A percentile compares a stretch with the other conserved stretches of the same genome.
phyloP scores from a whole-genome alignment of 805 yeast species.

The Hanseniaspora valbyensis region DNA sequence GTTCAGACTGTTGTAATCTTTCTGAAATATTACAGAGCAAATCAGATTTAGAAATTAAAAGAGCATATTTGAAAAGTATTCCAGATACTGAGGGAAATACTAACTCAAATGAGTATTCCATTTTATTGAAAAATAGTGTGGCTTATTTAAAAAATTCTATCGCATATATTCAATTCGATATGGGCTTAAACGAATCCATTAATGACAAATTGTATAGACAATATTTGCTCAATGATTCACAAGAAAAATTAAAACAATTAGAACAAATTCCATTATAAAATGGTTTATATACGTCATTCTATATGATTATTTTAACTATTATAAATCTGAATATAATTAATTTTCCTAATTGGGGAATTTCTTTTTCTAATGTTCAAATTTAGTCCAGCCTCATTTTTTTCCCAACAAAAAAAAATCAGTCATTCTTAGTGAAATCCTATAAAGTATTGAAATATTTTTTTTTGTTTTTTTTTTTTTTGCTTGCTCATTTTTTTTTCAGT shows the following conservation, averaged over 20 bases:
- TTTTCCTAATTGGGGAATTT: no score
- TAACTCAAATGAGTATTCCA: background rate
- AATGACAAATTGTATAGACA: constrained; percentile 7
- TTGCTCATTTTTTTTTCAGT: no score
- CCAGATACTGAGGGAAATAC: background rate
- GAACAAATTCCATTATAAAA: background rate
- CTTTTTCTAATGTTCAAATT: no score
- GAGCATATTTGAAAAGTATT: background rate
- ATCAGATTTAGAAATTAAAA: background rate
- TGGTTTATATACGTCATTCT: no score
- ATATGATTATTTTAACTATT: no score
- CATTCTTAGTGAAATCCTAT: no score
- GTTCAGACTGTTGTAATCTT: background rate
- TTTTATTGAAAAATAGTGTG: background rate
- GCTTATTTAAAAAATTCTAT: constrained; percentile 7
- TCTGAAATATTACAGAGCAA: background rate
- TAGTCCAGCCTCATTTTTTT: no score
- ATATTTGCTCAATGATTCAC: background rate
- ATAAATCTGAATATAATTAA: no score
- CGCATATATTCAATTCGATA: background rate
- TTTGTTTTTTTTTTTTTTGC: no score
- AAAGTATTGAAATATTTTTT: no score
- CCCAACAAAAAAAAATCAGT: no score
- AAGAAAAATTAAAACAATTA: background rate
- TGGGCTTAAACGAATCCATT: constrained; percentile 1